Conservation (phyloP, 2,329 filamentous ascomycete genomes). For the Boeremia exigua region DNA sequence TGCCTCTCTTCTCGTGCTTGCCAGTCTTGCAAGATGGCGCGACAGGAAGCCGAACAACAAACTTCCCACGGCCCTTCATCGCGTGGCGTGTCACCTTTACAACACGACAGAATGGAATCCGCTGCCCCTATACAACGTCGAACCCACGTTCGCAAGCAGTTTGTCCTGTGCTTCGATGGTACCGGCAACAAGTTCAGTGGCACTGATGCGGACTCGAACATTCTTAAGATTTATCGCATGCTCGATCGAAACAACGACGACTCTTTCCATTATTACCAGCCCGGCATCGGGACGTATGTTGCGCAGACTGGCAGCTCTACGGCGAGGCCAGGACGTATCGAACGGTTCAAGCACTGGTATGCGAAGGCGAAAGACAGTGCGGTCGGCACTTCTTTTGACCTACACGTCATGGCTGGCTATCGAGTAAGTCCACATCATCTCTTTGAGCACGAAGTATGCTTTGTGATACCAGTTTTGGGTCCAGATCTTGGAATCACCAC, state of each 20-base stretch:
- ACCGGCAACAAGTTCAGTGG: slow-evolving; percentile 53
- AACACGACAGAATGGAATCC: slow-evolving; percentile 7
- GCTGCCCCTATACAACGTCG: slow-evolving; percentile 12
- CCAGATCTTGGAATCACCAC: background rate
- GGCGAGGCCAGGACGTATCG: slow-evolving; percentile 62
- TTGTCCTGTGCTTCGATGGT: slow-evolving; percentile 59
- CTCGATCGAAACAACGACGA: slow-evolving; percentile 67
- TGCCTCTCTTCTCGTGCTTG: background rate
- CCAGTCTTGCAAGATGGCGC: slow-evolving; percentile 4
- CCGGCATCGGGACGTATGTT: slow-evolving; percentile 75
- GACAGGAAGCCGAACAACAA: slow-evolving; percentile 3
- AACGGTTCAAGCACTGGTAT: slow-evolving; percentile 70
- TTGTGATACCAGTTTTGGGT: background rate
- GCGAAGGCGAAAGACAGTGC: slow-evolving; percentile 79
- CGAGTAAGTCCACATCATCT: slow-evolving; percentile 62
- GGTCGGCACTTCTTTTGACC: slow-evolving; percentile 73
- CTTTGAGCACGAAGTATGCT: background rate
- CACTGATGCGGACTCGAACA: slow-evolving; percentile 50
- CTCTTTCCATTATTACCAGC: slow-evolving; percentile 56
- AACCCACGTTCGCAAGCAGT: slow-evolving; percentile 59
- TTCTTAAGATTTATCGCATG: slow-evolving; percentile 74
- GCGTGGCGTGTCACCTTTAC: slow-evolving; percentile 1
- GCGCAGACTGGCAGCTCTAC: slow-evolving; percentile 58
- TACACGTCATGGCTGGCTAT: slow-evolving; percentile 84
- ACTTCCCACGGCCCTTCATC: background rate